Evolutionary conservation across 2,329 filamentous ascomycete genomes (phyloP), one percentile per base, ranked within the genome.

Genomic region (Aspergillus glaucus): DNA sequence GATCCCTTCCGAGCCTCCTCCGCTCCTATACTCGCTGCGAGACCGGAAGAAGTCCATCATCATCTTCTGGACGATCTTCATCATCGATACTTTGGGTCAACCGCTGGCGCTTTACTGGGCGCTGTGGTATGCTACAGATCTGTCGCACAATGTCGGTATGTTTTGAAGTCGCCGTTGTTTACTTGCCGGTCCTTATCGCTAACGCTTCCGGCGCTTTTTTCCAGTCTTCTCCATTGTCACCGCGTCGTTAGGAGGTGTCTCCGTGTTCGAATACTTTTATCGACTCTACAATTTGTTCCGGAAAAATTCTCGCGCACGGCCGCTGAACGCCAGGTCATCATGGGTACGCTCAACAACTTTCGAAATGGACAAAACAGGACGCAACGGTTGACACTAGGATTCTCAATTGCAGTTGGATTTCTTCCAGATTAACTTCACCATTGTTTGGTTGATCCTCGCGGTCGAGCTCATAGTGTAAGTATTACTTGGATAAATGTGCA

Each of bases 81-180:
- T 83, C 19, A 58, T 83, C 50, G 81, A 84, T 65, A 79, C 76
- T 45, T 69, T 81, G 50, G 75, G 70, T 49, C 78, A 81, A 65
- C 81, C 81, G 15, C 72, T 84, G 50, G 75, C 71, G 3, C 69
- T 84, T 2, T 84, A 84, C 66, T 84, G 79, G 68, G 72, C 75
- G 44, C 68, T 84, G 34, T 82, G 78, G 77, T 82, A 82, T 54
- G 73, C 71, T 53, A 77, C 79, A 8, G 66, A 71, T 52, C 60
- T 83, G 28, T 68, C 67, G 37, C 65, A 68, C 50, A 70, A 73
- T 41, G 32, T 69, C 53, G 64, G 67, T 72, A 63, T 55, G 67
- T 61, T 2, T 12, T 21, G 12, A 26, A 22, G 4, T 24, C 26
- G 15, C 19, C 43, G 39, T 47, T 26, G 45, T 47, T 9, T 7